These are phyloP conservation scores for Malania oleifera DNA, from an alignment of 164 flowering plant genomes.

Conservation along the genomic window DNA sequence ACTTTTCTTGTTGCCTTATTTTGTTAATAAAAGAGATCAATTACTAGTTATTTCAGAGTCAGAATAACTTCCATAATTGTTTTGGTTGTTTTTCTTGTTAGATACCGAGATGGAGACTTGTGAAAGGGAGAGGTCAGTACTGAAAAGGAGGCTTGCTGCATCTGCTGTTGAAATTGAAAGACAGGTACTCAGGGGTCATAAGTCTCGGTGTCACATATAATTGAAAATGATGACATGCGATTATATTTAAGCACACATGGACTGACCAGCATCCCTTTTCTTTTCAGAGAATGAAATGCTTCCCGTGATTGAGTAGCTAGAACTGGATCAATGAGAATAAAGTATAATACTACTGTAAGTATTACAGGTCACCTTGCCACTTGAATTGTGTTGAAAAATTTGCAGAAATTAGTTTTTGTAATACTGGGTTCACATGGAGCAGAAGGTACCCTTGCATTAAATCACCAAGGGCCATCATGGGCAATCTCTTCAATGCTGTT, in stretches of 20 bases:
- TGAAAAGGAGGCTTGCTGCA: constrained; percentile 73
- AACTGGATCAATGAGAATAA: no score
- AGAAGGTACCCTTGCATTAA: no score
- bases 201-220: neutral
- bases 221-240: neutral
- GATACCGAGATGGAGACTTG: constrained; percentile 63
- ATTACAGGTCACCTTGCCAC: no score
- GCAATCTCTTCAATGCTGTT: no score
- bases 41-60: neutral
- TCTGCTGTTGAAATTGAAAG: constrained; percentile 79
- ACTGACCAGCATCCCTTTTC: constrained; percentile 4
- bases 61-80: neutral
- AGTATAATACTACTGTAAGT: no score
- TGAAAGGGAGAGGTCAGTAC: constrained; percentile 48
- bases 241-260: neutral
- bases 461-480: no score
- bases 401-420: no score
- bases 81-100: constrained; percentile 11
- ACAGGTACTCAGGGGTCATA: constrained; percentile 46
- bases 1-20: neutral
- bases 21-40: neutral
- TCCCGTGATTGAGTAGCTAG: constrained; percentile 37
- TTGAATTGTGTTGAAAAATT: no score
- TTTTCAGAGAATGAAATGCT: constrained; percentile 82
- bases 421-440: no score